Evolutionary conservation across 345 rosid genomes (phyloP).

Genomic region (Rhizophora apiculata): DNA sequence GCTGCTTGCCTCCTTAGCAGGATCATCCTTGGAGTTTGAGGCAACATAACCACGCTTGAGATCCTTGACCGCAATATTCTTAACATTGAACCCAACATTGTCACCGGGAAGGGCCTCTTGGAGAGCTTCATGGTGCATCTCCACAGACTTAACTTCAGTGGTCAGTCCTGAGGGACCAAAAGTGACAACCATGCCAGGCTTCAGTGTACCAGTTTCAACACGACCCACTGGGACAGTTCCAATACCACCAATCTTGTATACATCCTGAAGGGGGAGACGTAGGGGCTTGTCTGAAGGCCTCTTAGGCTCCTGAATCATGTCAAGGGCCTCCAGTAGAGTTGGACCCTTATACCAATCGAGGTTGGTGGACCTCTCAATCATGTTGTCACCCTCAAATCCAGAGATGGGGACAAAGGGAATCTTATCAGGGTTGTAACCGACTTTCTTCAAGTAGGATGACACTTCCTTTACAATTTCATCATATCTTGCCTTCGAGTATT

Average conservation of each 20-base stretch:
- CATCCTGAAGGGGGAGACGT: conserved; percentile 29
- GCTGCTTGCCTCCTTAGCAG: conserved; percentile 71
- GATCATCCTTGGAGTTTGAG: conserved; percentile 87
- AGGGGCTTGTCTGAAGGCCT: conserved; percentile 30
- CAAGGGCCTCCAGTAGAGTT: conserved; percentile 24
- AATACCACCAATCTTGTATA: conserved; percentile 19
- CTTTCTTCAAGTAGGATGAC: conserved; percentile 21
- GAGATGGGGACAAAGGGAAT: conserved; percentile 17
- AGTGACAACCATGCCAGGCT: conserved; percentile 81
- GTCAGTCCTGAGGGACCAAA: conserved; percentile 73
- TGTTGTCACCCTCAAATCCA: conserved; percentile 24
- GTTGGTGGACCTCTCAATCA: conserved; percentile 29
- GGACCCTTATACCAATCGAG: conserved; percentile 32
- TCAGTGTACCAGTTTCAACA: conserved; percentile 62
- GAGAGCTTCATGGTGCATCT: conserved; percentile 92
- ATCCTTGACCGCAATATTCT: conserved; percentile 88
- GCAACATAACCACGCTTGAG: conserved; percentile 78
- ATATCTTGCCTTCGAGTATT: conserved; percentile 20
- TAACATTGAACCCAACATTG: conserved; percentile 78
- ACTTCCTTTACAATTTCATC: conserved; percentile 22
- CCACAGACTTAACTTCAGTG: conserved; percentile 86
- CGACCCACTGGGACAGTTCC: conserved; percentile 20
- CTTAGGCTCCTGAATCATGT: conserved; percentile 25
- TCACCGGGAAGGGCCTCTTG: conserved; percentile 77
- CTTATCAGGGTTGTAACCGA: conserved; percentile 20